A percentile compares a stretch with the other conserved stretches of the same genome.
These are phyloP conservation scores for Calonectria hawksworthii DNA, from an alignment of 2,329 filamentous ascomycete genomes.

Conservation along the genomic window DNA sequence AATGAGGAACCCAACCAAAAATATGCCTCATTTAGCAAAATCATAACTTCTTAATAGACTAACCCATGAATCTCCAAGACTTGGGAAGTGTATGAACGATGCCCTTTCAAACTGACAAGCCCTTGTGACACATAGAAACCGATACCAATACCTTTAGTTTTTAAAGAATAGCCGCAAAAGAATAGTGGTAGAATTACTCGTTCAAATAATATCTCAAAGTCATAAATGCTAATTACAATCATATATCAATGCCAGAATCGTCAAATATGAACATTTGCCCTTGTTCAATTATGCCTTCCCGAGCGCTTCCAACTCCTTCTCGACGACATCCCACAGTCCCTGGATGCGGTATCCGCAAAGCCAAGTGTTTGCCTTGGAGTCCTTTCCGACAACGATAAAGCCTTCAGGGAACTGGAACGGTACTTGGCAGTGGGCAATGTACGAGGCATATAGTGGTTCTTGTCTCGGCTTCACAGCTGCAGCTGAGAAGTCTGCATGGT, in stretches of 20 bases:
- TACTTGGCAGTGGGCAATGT: constrained; percentile 23
- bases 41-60: no score
- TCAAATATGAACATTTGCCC: neutral
- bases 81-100: neutral
- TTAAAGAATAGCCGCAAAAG: no score
- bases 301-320: constrained; percentile 17
- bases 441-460: neutral
- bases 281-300: neutral
- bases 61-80: neutral
- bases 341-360: constrained; percentile 26
- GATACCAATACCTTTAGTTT: neutral
- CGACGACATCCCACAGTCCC: constrained; percentile 24
- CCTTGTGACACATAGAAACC: no score
- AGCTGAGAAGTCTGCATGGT: constrained; percentile 8
- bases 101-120: no score
- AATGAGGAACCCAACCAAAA: no score
- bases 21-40: no score
- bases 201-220: neutral
- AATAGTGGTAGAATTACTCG: neutral
- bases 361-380: constrained; percentile 28
- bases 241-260: neutral
- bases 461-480: neutral
- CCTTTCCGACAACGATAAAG: constrained; percentile 27
- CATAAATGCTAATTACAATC: neutral
- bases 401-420: constrained; percentile 28